These are phyloP conservation scores for Paraurostyla sp. DNA, from an alignment of 73 alveolate genomes.

Conservation along the genomic window DNA sequence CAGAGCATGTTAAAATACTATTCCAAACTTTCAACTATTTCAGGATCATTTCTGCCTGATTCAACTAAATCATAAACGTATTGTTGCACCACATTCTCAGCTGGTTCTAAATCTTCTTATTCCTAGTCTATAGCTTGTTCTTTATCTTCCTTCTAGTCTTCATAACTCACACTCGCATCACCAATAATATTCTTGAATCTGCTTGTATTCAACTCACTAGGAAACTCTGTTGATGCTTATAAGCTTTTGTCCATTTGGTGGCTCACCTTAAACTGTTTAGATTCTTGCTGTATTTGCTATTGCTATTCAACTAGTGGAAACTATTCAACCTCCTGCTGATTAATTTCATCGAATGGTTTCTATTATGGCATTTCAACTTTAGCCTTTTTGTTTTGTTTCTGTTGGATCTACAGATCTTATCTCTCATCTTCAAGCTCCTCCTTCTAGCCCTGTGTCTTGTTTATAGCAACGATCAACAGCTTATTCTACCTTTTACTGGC, in stretches of 20 bases:
- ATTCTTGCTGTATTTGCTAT: too few relatives aligned
- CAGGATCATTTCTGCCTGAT: conserved; percentile 56
- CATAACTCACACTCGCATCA: neutral
- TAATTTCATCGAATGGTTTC: too few relatives aligned
- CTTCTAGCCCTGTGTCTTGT: conserved; percentile 33
- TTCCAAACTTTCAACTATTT: conserved; percentile 48
- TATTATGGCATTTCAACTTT: conserved; percentile 35
- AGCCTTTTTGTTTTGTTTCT: conserved; percentile 4
- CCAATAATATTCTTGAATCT: neutral
- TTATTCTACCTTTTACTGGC: conserved; percentile 69
- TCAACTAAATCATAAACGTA: conserved; percentile 11
- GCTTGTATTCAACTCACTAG: conserved; percentile 22
- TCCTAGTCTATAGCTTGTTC: neutral
- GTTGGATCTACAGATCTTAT: conserved; percentile 1
- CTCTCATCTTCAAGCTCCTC: conserved; percentile 18
- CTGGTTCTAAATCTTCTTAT: neutral
- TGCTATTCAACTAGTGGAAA: too few relatives aligned
- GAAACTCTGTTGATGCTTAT: conserved; percentile 27
- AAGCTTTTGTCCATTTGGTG: neutral
- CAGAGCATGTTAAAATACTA: conserved; percentile 18
- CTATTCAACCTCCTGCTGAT: too few relatives aligned
- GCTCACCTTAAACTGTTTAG: neutral
- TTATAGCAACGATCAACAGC: conserved; percentile 59
- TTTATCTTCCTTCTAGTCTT: neutral
- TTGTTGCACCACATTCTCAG: conserved; percentile 15